Base-by-base conservation (phyloP, 495 filamentous ascomycete genomes). In the Oleoguttula mirabilis region DNA sequence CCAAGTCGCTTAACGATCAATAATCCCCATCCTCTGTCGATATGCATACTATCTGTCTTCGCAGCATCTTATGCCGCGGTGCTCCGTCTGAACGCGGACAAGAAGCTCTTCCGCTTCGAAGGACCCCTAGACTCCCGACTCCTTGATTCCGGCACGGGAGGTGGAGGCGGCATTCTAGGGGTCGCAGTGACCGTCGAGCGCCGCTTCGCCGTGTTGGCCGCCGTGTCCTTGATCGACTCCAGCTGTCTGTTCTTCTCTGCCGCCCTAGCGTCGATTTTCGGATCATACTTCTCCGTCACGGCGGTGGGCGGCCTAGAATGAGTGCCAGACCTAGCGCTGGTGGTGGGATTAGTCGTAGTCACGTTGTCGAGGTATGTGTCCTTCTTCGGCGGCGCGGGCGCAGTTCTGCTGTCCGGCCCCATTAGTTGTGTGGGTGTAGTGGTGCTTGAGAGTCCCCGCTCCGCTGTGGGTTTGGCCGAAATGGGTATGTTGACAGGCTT, bases 41-140 rank as follows among this genome's bases (percentile, higher is more conserved):
- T n/a, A n/a, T n/a, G n/a, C n/a, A n/a, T n/a, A n/a, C n/a, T n/a
- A n/a, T n/a, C n/a, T n/a, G n/a, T n/a, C n/a, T n/a, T n/a, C n/a
- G n/a, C n/a, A n/a, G n/a, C n/a, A n/a, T n/a, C n/a, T n/a, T 10
- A 22, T 6, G 20, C 8, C 10, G 8, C 36, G 21, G 30, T 22
- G 22, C 20, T 43, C 39, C 62, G 57, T 12, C 61, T 59, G 52
- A 75, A 73, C 12, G 62, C 58, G 8, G 63, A 57, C 24, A 74
- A 60, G 43, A 75, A 71, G 43, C 72, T 76, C 59, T 62, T 72
- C 53, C 67, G 56, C 51, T 62, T 62, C 12, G 54, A 51, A 10
- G 25, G 25, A 43, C 66, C 41, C 42, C 56, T 66, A 31, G 65
- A 55, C 16, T 49, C 54, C 50, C 64, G 67, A 28, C 58, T 55